Percentiles rank a stretch among this genome's conserved stretches.
Conservation (phyloP, 1,139 yeast species). For the Zygotorulaspora mrakii region DNA sequence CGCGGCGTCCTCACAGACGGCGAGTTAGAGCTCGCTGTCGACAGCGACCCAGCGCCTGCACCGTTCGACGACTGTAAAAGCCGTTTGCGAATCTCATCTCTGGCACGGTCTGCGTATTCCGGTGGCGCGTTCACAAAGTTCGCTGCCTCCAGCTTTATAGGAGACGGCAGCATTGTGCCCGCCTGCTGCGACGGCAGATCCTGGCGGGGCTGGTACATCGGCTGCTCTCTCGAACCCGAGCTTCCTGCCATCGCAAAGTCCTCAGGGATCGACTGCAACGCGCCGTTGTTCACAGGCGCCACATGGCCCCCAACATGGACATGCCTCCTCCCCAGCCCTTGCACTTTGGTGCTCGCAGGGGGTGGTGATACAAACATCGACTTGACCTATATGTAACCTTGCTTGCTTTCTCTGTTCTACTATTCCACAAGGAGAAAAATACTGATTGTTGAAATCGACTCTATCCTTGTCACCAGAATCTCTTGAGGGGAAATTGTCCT, state of each 20-base stretch:
- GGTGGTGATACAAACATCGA: constrained; percentile 37
- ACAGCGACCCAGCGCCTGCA: too few species aligned
- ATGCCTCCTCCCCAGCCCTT: constrained; percentile 25
- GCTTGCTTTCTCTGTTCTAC: too few species aligned
- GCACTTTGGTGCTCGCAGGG: constrained; percentile 29
- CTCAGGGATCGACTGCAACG: constrained; percentile 12
- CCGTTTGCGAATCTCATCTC: constrained; percentile 39
- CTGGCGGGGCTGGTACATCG: constrained; percentile 2
- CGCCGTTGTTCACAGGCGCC: constrained; percentile 1
- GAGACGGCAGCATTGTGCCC: constrained; percentile 1
- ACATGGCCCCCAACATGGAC: constrained; percentile 8
- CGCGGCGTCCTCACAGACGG: constrained; percentile 4
- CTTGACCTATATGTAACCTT: too few species aligned
- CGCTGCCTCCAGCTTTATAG: constrained; percentile 8
- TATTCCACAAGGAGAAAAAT: too few species aligned
- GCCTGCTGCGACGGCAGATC: constrained; percentile 7
- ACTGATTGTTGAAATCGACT: too few species aligned
- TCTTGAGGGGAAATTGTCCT: too few species aligned
- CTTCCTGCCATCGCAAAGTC: constrained; percentile 4
- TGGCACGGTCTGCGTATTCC: constrained; percentile 42
- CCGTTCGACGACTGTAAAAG: constrained; percentile 21
- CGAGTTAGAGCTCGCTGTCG: background rate
- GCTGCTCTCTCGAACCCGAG: constrained; percentile 5
- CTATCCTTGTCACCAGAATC: background rate
- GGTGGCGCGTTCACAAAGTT: constrained; percentile 39